Evolutionary conservation across 2,329 filamentous ascomycete species (phyloP).

Genomic region (Pseudogymnoascus sp.): DNA sequence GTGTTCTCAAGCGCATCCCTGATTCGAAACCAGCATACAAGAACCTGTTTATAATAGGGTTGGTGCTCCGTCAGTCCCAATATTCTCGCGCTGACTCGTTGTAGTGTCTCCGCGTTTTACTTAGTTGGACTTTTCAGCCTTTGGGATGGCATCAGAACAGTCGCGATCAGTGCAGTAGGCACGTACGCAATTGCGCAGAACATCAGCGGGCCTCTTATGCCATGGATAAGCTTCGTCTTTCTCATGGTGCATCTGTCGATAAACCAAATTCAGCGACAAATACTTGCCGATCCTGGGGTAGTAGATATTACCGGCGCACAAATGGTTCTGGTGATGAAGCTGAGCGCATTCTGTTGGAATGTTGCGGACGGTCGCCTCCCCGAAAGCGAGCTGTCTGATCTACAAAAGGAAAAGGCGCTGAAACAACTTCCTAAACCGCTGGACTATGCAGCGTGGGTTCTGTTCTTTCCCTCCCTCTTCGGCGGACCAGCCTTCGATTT

Average conservation of each 20-base stretch:
- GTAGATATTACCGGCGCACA: conserved; percentile 92
- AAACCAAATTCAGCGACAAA: conserved; percentile 79
- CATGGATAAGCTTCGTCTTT: conserved; percentile 91
- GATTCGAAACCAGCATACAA: conserved; percentile 78
- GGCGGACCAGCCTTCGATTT: conserved; percentile 92
- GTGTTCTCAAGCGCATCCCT: conserved; percentile 79
- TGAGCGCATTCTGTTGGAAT: conserved; percentile 96
- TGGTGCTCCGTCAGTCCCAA: conserved; percentile 25
- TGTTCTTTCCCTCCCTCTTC: conserved; percentile 91
- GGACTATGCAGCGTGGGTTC: conserved; percentile 82
- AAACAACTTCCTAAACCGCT: conserved; percentile 65
- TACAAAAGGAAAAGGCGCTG: conserved; percentile 77
- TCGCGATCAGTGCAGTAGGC: conserved; percentile 70
- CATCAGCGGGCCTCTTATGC: conserved; percentile 86
- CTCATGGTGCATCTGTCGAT: conserved; percentile 93
- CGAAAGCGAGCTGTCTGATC: conserved; percentile 71
- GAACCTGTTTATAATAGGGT: conserved; percentile 81
- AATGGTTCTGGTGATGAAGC: conserved; percentile 98
- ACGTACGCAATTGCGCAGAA: conserved; percentile 79
- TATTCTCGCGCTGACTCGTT: conserved; percentile 3
- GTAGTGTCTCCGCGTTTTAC: conserved; percentile 77
- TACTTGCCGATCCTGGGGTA: conserved; percentile 53
- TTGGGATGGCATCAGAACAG: conserved; percentile 74
- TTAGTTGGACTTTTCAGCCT: conserved; percentile 88
- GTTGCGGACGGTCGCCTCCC: conserved; percentile 84